Percentiles rank a stretch among this genome's conserved stretches.
These are phyloP conservation scores for Sphagnum contortum DNA, from an alignment of 225 moss, liverwort and hornwort species.

Conservation along the genomic window DNA sequence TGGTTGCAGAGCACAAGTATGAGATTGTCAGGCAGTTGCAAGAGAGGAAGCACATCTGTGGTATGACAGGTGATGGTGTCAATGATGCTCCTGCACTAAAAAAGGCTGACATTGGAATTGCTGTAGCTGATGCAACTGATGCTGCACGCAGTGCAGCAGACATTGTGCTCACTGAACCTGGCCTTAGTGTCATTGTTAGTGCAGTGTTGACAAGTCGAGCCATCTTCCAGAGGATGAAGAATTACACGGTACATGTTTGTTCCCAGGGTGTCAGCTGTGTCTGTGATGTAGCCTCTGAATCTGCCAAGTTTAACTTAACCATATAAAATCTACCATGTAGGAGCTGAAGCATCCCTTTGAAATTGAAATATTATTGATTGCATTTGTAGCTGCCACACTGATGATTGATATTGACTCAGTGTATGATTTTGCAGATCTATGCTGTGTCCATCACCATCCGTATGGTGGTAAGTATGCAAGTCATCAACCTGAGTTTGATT, in stretches of 20 bases:
- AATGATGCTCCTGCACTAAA: slow-evolving; percentile 93
- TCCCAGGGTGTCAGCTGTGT: no score
- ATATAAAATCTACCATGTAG: no score
- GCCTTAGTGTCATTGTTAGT: slow-evolving; percentile 75
- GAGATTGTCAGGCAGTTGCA: slow-evolving; percentile 66
- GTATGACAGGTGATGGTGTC: slow-evolving; percentile 93
- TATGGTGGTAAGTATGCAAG: slow-evolving; percentile 40
- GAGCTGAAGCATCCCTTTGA: no score
- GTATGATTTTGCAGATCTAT: slow-evolving; percentile 38
- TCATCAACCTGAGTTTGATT: no score
- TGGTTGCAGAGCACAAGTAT: slow-evolving; percentile 72
- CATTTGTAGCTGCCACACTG: no score
- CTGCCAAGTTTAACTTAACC: no score
- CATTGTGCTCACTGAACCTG: slow-evolving; percentile 89
- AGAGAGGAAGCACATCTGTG: slow-evolving; percentile 56
- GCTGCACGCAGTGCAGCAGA: slow-evolving; percentile 75
- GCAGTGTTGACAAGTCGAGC: slow-evolving; percentile 65
- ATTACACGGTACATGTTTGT: slow-evolving; percentile 49
- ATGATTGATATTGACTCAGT: no score
- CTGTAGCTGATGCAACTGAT: slow-evolving; percentile 81
- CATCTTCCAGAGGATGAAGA: slow-evolving; percentile 85
- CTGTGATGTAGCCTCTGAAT: no score
- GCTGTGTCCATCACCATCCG: slow-evolving; percentile 80
- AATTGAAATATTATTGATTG: no score
- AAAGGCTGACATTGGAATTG: slow-evolving; percentile 90